Base-by-base conservation (phyloP, 2,329 filamentous ascomycete genomes). In the Teratosphaeria nubilosa region DNA sequence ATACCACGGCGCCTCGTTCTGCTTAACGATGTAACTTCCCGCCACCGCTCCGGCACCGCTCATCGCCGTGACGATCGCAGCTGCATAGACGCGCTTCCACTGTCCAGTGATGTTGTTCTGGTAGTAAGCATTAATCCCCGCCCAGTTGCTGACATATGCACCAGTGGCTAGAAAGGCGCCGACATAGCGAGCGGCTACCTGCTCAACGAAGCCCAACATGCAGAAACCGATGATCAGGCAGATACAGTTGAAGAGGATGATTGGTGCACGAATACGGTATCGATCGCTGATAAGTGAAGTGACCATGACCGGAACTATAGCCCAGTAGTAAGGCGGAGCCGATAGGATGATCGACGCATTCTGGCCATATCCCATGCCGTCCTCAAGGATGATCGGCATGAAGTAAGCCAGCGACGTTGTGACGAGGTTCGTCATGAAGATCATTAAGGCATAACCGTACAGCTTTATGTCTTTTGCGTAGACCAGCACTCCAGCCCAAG, bases 121-220 rank as follows among this genome's bases (percentile, higher is more conserved):
- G 66, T 83, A 80, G 62, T 84, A 86, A 0, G 82, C 79, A 56
- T 81, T 84, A 61, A 87, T 73, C 0, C 83, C 85, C 0, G 85
- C 84, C 84, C 85, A 87, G 62, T 88, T 88, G 3, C 80, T 82
- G 3, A 87, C 78, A 62, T 87, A 87, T 0, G 85, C 84, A 0
- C 85, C 85, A 0, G 85, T 87, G 0, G 84, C 83, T 1, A 88
- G 76, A 68, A 81, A 86, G 0, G 82, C 83, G 9, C 85, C 85
- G 31, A 85, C 74, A 62, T 87, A 87, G 53, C 85, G 79, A 3
- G 84, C 82, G 0, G 82, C 76, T 55, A 85, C 80, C 57, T 85
- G 78, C 14, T 75, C 72, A 0, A 80, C 74, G 66, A 87, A 84
- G 1, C 85, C 85, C 3, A 87, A 76, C 80, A 87, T 83, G 62